These are phyloP conservation scores for Aspergillus vadensis DNA, from an alignment of 2,329 filamentous ascomycete species.

Conservation along the genomic window DNA sequence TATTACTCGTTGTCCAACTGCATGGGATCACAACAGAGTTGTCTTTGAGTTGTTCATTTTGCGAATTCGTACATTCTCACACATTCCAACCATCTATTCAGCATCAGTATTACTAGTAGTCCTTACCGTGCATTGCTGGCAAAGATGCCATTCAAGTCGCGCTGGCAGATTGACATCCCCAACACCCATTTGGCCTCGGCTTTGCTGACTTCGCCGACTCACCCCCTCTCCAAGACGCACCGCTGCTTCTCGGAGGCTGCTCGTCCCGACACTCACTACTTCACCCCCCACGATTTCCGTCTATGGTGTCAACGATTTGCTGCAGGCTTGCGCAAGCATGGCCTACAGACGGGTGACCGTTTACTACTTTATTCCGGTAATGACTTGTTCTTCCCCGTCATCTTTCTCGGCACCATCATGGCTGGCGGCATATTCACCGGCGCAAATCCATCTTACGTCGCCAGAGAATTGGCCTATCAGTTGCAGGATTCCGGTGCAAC, in stretches of 20 bases:
- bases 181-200: conserved; percentile 43
- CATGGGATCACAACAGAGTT: background rate
- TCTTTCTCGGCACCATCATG: conserved; percentile 74
- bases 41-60: background rate
- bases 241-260: conserved; percentile 64
- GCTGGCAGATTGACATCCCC: conserved; percentile 52
- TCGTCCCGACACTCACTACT: conserved; percentile 65
- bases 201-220: conserved; percentile 54
- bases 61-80: background rate
- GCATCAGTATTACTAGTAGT: too few relatives aligned
- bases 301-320: conserved; percentile 73
- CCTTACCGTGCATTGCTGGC: conserved; percentile 19
- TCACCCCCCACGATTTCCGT: conserved; percentile 67
- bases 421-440: conserved; percentile 77
- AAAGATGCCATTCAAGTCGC: conserved; percentile 56
- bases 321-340: conserved; percentile 64
- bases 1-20: too few relatives aligned
- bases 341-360: conserved; percentile 67
- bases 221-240: conserved; percentile 48
- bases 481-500: conserved; percentile 69
- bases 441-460: conserved; percentile 70
- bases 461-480: conserved; percentile 74
- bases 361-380: conserved; percentile 75
- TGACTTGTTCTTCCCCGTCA: conserved; percentile 69
- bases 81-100: background rate